These are phyloP conservation scores for Geotrichum macrosporum DNA, from an alignment of 1,139 yeast species.

Conservation along the genomic window DNA sequence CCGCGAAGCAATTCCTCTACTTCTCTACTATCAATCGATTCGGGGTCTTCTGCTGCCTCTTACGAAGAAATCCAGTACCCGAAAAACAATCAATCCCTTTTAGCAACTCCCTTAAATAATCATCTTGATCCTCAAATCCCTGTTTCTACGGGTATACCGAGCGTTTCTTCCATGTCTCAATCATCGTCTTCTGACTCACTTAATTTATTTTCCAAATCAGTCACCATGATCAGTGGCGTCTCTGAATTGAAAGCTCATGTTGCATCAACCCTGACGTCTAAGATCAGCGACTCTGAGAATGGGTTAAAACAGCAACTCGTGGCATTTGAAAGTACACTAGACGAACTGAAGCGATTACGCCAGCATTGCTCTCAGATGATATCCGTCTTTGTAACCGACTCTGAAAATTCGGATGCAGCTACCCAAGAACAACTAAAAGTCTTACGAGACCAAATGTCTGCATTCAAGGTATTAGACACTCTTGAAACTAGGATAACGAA, in stretches of 20 bases:
- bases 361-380: constrained; percentile 9
- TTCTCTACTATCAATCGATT: constrained; percentile 5
- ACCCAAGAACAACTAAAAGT: constrained; percentile 10
- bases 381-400: constrained; percentile 5
- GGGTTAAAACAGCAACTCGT: constrained; percentile 9
- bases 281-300: constrained; percentile 5
- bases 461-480: constrained; percentile 13
- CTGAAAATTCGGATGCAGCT: constrained; percentile 5
- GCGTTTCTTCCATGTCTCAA: constrained; percentile 1
- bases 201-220: background rate
- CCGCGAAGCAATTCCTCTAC: constrained; percentile 1
- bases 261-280: constrained; percentile 8
- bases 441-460: constrained; percentile 13
- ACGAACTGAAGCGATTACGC: constrained; percentile 10
- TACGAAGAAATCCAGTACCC: background rate
- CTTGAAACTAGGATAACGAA: constrained; percentile 13
- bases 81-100: background rate
- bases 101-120: background rate
- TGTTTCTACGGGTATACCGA: background rate
- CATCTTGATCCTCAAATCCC: background rate
- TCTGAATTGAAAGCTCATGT: constrained; percentile 10
- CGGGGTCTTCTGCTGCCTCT: background rate
- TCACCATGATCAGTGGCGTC: constrained; percentile 11
- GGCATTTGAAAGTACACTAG: constrained; percentile 3
- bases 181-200: constrained; percentile 6